Percentiles rank a stretch among this genome's conserved stretches.
Conservation (phyloP, 108 stramenopile genomes). For the Pseudonitzschia delicatissima region DNA sequence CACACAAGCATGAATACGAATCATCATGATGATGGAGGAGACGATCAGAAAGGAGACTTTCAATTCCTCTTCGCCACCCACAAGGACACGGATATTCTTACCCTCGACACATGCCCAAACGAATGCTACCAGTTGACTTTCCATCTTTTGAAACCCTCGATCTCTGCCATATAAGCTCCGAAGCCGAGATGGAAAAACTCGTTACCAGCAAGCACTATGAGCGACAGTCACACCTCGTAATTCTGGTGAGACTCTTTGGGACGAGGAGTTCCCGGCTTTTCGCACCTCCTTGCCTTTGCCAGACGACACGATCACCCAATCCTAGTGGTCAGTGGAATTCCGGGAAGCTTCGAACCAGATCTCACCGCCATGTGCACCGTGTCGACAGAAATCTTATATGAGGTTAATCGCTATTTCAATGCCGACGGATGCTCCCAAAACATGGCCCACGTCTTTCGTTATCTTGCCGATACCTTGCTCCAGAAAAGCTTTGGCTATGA, state of each 20-base stretch:
- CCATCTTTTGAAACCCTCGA: constrained; percentile 7
- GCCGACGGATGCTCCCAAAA: constrained; percentile 11
- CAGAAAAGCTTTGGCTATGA: background rate
- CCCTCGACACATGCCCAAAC: background rate
- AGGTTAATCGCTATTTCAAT: constrained; percentile 1
- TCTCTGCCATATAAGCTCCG: background rate
- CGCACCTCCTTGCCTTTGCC: constrained; percentile 3
- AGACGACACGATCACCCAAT: background rate
- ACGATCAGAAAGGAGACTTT: too few species aligned
- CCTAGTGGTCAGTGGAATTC: constrained; percentile 7
- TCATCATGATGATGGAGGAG: too few species aligned
- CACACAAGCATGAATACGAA: too few species aligned
- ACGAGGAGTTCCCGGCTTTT: constrained; percentile 5
- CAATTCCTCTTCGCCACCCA: background rate
- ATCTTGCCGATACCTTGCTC: background rate
- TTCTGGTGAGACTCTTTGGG: background rate
- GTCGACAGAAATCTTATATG: background rate
- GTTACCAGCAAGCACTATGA: background rate
- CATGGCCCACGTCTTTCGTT: constrained; percentile 1
- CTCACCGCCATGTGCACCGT: constrained; percentile 10
- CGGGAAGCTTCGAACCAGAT: constrained; percentile 4
- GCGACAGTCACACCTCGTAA: background rate
- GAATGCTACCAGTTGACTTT: constrained; percentile 4
- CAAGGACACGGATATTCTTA: constrained; percentile 10
- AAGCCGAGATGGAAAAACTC: background rate